Evolutionary conservation across 1,284 basidiomycete genomes (phyloP).

Genomic region (Leccinum griseonigrum): DNA sequence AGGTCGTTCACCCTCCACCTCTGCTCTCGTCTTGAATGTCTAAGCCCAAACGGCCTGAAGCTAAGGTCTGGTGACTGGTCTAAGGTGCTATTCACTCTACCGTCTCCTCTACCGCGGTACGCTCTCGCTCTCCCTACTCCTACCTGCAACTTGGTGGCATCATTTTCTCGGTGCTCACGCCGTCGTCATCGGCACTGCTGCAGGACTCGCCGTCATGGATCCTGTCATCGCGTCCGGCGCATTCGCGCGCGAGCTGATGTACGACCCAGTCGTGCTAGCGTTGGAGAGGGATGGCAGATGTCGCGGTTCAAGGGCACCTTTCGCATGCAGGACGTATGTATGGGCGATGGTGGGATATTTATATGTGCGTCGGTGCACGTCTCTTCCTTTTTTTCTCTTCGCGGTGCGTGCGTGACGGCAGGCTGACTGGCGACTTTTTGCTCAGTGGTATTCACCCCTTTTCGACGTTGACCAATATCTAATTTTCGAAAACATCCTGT

Average conservation of each 20-base stretch:
- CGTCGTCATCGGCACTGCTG: constrained; percentile 24
- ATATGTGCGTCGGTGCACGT: constrained; percentile 49
- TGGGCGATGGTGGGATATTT: constrained; percentile 49
- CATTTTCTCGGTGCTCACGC: too few relatives aligned
- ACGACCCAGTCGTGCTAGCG: constrained; percentile 68
- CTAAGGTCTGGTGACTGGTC: too few relatives aligned
- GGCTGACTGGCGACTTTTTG: neutral
- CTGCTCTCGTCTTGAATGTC: too few relatives aligned
- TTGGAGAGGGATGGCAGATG: constrained; percentile 48
- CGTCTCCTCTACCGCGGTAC: too few relatives aligned
- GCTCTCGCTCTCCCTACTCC: too few relatives aligned
- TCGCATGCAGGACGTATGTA: constrained; percentile 50
- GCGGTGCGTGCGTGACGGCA: neutral
- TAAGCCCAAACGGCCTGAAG: too few relatives aligned
- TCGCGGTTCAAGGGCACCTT: constrained; percentile 55
- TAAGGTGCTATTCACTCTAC: too few relatives aligned
- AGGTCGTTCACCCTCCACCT: too few relatives aligned
- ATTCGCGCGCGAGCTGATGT: constrained; percentile 43
- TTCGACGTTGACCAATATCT: constrained; percentile 37
- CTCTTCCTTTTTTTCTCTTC: neutral
- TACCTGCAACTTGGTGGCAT: too few relatives aligned
- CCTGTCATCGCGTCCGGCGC: constrained; percentile 24
- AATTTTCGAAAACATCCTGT: constrained; percentile 41
- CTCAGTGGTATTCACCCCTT: constrained; percentile 66
- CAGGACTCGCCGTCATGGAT: constrained; percentile 38